phyloP scores from a whole-genome alignment of 805 yeast genomes.

The Saccharomyces kudriavzevii region DNA sequence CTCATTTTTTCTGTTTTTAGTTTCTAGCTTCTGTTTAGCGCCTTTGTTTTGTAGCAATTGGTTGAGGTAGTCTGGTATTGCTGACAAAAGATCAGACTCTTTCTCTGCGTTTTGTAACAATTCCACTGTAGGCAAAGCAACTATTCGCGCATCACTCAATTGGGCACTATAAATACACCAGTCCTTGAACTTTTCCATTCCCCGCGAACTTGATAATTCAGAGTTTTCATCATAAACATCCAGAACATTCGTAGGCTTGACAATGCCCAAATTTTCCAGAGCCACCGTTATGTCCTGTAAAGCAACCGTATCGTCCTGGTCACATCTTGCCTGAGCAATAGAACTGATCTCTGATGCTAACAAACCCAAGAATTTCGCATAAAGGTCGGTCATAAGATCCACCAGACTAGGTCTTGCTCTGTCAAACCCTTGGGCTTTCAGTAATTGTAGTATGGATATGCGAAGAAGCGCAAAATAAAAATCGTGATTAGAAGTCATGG shows the following conservation, averaged over 20 bases:
- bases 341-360: conserved; percentile 43
- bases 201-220: conserved; percentile 37
- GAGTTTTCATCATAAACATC: conserved; percentile 46
- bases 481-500: conserved; percentile 28
- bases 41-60: conserved; percentile 15
- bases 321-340: conserved; percentile 39
- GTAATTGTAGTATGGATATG: conserved; percentile 43
- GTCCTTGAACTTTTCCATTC: conserved; percentile 43
- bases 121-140: conserved; percentile 30
- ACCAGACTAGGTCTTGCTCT: conserved; percentile 62
- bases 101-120: conserved; percentile 13
- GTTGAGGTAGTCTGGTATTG: conserved; percentile 29
- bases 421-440: conserved; percentile 80
- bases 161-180: conserved; percentile 45
- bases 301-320: conserved; percentile 39
- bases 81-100: conserved; percentile 17
- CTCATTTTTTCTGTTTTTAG: conserved; percentile 10
- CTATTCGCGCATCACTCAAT: conserved; percentile 37
- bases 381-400: conserved; percentile 70
- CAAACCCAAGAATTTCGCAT: conserved; percentile 52
- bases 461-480: conserved; percentile 42
- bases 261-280: conserved; percentile 50
- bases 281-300: conserved; percentile 65
- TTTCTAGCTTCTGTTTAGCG: conserved; percentile 9
- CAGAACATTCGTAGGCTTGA: conserved; percentile 49